Evolutionary conservation across 2,329 filamentous ascomycete species (phyloP), one percentile per base, ranked within the genome.

Genomic region (Arthrobotrys sphaeroides): DNA sequence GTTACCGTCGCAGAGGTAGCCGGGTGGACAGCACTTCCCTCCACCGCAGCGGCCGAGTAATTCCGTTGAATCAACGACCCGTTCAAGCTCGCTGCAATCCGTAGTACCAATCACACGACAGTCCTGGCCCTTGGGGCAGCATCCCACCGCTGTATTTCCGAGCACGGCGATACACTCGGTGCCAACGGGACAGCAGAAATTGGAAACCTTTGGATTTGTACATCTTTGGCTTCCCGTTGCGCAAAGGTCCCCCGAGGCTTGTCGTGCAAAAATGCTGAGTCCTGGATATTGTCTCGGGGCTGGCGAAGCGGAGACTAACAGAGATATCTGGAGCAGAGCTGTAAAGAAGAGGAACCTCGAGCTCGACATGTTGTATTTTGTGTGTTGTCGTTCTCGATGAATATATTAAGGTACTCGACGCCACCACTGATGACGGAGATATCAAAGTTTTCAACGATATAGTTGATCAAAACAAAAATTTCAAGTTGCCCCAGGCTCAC

Each of bases 111-210:
- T 66, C 5, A 77, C 36, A 12, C 73, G 62, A n/a, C 73, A 77
- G 36, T 77, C 73, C 36, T 72, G 65, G 10, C 73, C 73, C 1
- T 59, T 72, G 9, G 73, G 73, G 24, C 73, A 77, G 43, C 73
- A 77, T 43, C 66, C 65, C 2, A 77, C 73, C 4, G 65, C 66
- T 33, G 49, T 77, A 55, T 77, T 77, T 16, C 60, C 57, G 1
- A 70, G 43, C 4, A 77, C 66, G 6, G 59, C 59, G 10, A 72
- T 77, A 36, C 73, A 77, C 7, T 70, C 65, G 10, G 65, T 77
- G 6, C 62, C 62, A n/a, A 45, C 66, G 28, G 73, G 73, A n/a
- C 73, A 77, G 24, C 73, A 77, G 59, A 77, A 77, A 20, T 77
- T 72, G 12, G 73, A 40, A 38, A 77, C 59, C 5, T 24, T 59